These are phyloP conservation scores for Closterium sp. DNA, from an alignment of 139 green algal genomes.

Conservation along the genomic window DNA sequence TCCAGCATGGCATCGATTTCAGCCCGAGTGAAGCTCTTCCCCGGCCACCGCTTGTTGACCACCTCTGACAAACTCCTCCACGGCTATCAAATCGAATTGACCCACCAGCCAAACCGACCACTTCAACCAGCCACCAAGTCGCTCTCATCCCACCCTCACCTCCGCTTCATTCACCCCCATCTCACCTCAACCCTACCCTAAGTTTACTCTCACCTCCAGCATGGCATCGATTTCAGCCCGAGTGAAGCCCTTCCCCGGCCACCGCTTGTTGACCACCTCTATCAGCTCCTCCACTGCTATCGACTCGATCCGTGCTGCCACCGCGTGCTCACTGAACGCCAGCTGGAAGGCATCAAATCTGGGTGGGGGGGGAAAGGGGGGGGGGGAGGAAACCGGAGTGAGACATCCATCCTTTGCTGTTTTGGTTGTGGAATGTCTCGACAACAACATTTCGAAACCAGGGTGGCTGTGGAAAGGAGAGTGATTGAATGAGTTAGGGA, in stretches of 20 bases:
- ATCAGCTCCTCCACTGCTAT: neutral
- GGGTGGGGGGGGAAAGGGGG: neutral
- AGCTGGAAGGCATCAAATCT: neutral
- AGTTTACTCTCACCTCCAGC: slow-evolving; percentile 12
- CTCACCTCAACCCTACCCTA: too few relatives aligned
- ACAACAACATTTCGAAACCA: too few relatives aligned
- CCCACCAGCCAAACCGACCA: too few relatives aligned
- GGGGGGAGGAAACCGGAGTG: too few relatives aligned
- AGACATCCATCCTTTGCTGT: too few relatives aligned
- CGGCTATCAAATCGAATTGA: too few relatives aligned
- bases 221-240: slow-evolving; percentile 15
- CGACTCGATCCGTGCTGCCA: slow-evolving; percentile 1
- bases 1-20: slow-evolving; percentile 21
- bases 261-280: slow-evolving; percentile 3
- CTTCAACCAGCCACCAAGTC: too few relatives aligned
- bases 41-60: neutral
- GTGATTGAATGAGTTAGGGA: too few relatives aligned
- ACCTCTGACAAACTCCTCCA: slow-evolving; percentile 6
- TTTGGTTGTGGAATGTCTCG: too few relatives aligned
- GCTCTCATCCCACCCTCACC: too few relatives aligned
- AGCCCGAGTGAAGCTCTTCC: slow-evolving; percentile 7
- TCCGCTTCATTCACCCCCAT: too few relatives aligned
- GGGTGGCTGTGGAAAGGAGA: too few relatives aligned
- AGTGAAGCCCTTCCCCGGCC: neutral
- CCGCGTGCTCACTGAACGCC: neutral